A percentile compares a stretch with the other conserved stretches of the same genome.
Conservation (phyloP, 768 basidiomycete genomes). For the Heimioporus sp. region DNA sequence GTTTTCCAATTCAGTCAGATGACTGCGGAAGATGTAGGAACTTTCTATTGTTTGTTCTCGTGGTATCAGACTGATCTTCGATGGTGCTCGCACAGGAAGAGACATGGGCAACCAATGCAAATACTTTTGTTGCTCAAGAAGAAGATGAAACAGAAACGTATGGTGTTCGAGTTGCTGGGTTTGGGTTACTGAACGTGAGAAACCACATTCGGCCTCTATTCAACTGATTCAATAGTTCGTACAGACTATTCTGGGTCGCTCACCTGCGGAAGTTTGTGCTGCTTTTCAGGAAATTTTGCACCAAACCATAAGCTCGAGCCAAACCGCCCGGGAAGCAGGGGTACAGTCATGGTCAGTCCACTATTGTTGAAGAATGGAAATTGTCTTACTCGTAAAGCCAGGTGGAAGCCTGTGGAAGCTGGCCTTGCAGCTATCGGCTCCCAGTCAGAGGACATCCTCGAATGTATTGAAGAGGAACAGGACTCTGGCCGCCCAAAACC, state of each 20-base stretch:
- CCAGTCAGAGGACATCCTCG: slow-evolving; percentile 71
- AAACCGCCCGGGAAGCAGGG: slow-evolving; percentile 52
- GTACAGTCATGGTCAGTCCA: slow-evolving; percentile 58
- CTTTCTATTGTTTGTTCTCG: neutral
- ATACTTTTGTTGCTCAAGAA: slow-evolving; percentile 92
- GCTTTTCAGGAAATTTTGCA: slow-evolving; percentile 55
- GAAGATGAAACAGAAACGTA: slow-evolving; percentile 87
- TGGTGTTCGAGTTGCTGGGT: slow-evolving; percentile 78
- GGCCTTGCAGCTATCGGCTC: slow-evolving; percentile 79
- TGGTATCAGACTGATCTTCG: neutral
- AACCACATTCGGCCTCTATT: neutral
- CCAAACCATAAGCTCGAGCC: slow-evolving; percentile 56
- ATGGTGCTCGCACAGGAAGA: slow-evolving; percentile 62
- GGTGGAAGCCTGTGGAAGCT: slow-evolving; percentile 94
- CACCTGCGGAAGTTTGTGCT: slow-evolving; percentile 46
- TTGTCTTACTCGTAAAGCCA: slow-evolving; percentile 27
- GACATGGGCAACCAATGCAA: slow-evolving; percentile 85
- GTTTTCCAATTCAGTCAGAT: slow-evolving; percentile 80
- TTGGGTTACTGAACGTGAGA: slow-evolving; percentile 77
- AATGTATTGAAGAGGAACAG: slow-evolving; percentile 74
- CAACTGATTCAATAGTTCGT: slow-evolving; percentile 3
- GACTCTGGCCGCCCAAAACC: slow-evolving; percentile 59
- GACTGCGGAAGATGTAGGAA: slow-evolving; percentile 81
- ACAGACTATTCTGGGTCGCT: slow-evolving; percentile 58
- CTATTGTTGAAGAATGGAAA: neutral